Evolutionary conservation across 352 stramenopile genomes (phyloP).

Genomic region (Phytophthora sp.): DNA sequence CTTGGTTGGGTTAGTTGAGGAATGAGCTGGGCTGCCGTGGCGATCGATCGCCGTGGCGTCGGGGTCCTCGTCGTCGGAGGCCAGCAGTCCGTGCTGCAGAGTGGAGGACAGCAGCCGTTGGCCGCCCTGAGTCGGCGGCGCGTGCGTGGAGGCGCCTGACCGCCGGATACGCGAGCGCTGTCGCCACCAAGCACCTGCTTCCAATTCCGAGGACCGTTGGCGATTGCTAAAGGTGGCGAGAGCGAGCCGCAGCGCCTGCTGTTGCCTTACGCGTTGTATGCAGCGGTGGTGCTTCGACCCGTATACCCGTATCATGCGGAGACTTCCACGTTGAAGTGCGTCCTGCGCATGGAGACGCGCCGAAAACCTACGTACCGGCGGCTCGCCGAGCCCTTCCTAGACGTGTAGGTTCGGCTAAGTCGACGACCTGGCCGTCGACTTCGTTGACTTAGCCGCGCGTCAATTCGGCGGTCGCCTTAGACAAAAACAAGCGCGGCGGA

Average conservation of each 20-base stretch:
- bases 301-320: background rate
- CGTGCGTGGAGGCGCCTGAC: no score
- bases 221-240: conserved; percentile 6
- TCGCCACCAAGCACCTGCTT: background rate
- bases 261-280: background rate
- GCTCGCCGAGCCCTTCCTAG: no score
- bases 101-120: no score
- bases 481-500: no score
- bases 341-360: conserved; percentile 4
- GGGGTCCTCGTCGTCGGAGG: no score
- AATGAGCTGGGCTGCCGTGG: conserved; percentile 15
- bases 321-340: conserved; percentile 11
- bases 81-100: background rate
- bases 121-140: no score
- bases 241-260: background rate
- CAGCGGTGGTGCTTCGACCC: background rate
- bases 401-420: no score
- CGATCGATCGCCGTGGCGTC: no score
- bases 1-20: conserved; percentile 33
- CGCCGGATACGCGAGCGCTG: background rate
- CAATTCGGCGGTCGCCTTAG: no score
- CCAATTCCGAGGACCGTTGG: background rate
- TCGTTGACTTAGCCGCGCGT: no score
- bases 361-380: conserved; percentile 1
- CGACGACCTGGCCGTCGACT: background rate